Percentiles rank a stretch among this genome's conserved stretches.
Evolutionary conservation across 371 early-diverging fungal genomes (phyloP).

Genomic region (Mucor sp.): DNA sequence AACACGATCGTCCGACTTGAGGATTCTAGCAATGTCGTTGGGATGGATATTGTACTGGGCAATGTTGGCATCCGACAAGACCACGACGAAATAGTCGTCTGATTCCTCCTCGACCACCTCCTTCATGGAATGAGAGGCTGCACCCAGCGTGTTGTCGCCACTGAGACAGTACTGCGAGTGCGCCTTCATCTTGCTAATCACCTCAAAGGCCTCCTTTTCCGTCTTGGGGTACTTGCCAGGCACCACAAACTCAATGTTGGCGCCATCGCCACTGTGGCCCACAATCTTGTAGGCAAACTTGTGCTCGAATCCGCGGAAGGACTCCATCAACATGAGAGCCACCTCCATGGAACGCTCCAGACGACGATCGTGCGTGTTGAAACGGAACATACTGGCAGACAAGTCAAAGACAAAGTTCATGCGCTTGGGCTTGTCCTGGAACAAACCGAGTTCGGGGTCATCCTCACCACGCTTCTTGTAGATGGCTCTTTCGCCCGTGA

Average conservation of each 20-base stretch:
- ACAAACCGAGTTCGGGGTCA: constrained; percentile 67
- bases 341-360: constrained; percentile 74
- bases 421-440: constrained; percentile 77
- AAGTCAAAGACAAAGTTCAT: constrained; percentile 84
- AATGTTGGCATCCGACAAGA: constrained; percentile 88
- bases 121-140: constrained; percentile 70
- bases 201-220: constrained; percentile 77
- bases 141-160: constrained; percentile 80
- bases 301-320: constrained; percentile 82
- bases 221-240: constrained; percentile 72
- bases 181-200: constrained; percentile 64
- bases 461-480: constrained; percentile 84
- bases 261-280: constrained; percentile 83
- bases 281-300: constrained; percentile 79
- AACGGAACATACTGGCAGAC: constrained; percentile 78
- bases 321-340: constrained; percentile 83
- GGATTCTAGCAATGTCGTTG: constrained; percentile 66
- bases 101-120: constrained; percentile 75
- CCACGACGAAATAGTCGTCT: constrained; percentile 80
- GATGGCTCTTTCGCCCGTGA: constrained; percentile 79
- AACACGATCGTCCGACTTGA: constrained; percentile 70
- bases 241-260: constrained; percentile 73
- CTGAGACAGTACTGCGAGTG: constrained; percentile 73
- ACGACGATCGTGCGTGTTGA: constrained; percentile 73
- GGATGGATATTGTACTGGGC: constrained; percentile 81